Base-by-base conservation (phyloP, 2,329 filamentous ascomycete species). In the Tolypocladium capitatum region DNA sequence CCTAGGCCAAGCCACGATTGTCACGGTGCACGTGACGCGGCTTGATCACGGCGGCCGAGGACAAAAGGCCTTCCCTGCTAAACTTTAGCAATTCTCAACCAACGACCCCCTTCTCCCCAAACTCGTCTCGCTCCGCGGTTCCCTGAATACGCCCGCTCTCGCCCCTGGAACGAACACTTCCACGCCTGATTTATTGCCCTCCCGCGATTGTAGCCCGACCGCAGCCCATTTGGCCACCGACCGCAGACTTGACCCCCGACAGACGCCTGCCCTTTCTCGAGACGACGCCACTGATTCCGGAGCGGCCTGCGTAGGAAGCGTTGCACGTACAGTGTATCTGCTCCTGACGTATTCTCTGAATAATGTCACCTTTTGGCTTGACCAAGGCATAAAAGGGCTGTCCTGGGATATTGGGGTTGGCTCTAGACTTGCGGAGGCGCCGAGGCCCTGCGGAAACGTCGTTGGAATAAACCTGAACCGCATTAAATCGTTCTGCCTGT, bases 401-500 rank as follows among this genome's bases (percentile, higher is more conserved):
- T 49, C 55, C 52, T 54, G 54, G 56, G 53, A 51, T 48, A 53
- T 53, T 51, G 56, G 47, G 51, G 49, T 49, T 56, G 51, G 55
- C 51, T 46, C 44, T 59, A 55, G 58, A 53, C 46, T 49, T 51
- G 52, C 35, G 52, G 45, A 48, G 52, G 53, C 48, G 52, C 51
- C 51, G 49, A 51, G 51, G 47, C 51, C 47, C 51, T 51, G 40
- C 40, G 34, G 53, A 53, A 51, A 48, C 49, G 52, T 49, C 52
- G 55, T 50, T 56, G 59, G 58, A 61, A 60, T 62, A 62, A 54
- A 60, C 49, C 56, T 56, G 51, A 49, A 43, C 30, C 45, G 48
- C 48, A 31, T 42, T 47, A 16, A 47, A 42, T 27, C 34, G 18
- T 30, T 48, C 48, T 49, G 43, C 21, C 30, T 16, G 24, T 30